Evolutionary conservation across 805 yeast species (phyloP).

Genomic region (Saturnispora silvae): DNA sequence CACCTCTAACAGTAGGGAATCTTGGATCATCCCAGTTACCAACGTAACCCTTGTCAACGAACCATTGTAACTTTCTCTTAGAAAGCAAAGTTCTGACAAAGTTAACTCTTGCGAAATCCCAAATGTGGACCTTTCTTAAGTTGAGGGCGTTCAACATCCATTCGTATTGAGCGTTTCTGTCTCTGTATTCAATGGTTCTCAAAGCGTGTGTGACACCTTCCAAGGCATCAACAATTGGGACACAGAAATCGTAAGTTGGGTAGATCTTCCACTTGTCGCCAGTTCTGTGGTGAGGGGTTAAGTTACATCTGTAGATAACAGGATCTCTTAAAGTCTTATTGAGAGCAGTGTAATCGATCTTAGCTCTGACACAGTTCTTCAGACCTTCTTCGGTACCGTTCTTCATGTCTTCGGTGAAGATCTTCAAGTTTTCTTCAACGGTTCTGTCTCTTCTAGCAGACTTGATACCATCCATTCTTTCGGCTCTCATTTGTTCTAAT

Average conservation of each 20-base stretch:
- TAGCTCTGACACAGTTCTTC: conserved; percentile 91
- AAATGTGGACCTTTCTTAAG: conserved; percentile 86
- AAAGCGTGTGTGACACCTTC: conserved; percentile 98
- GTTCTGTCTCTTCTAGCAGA: conserved; percentile 86
- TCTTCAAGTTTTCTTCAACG: conserved; percentile 80
- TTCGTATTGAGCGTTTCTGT: conserved; percentile 95
- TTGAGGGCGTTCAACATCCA: conserved; percentile 82
- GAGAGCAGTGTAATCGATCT: conserved; percentile 80
- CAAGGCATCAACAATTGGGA: conserved; percentile 86
- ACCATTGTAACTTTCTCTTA: conserved; percentile 98
- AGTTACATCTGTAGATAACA: conserved; percentile 92
- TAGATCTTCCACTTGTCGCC: conserved; percentile 90
- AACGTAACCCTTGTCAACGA: conserved; percentile 85
- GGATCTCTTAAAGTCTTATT: conserved; percentile 98
- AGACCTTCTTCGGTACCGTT: conserved; percentile 89
- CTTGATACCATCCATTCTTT: conserved; percentile 95
- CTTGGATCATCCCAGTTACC: conserved; percentile 98
- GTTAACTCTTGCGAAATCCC: conserved; percentile 98
- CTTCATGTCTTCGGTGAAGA: conserved; percentile 87
- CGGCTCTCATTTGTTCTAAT: conserved; percentile 91
- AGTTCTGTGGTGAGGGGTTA: conserved; percentile 97
- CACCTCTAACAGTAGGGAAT: conserved; percentile 99
- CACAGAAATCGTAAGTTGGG: conserved; percentile 98
- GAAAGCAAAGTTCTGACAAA: conserved; percentile 91
- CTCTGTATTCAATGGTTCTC: conserved; percentile 97